These are phyloP conservation scores for Cercospora sojina DNA, from an alignment of 2,329 filamentous ascomycete species.

Conservation along the genomic window DNA sequence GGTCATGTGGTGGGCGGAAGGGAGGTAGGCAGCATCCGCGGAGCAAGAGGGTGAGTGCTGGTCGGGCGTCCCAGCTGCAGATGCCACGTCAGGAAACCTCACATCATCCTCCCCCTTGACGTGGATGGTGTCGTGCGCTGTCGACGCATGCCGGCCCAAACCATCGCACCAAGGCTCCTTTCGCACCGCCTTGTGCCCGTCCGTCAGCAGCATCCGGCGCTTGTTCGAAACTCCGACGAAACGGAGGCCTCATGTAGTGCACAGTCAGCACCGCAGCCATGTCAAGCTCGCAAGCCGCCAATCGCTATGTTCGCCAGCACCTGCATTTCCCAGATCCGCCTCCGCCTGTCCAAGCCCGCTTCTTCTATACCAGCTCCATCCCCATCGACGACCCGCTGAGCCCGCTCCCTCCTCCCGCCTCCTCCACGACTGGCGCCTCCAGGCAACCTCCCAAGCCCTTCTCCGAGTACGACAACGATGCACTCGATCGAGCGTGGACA, in stretches of 20 bases:
- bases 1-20: conserved; percentile 8
- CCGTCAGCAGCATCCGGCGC: not conserved
- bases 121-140: not conserved
- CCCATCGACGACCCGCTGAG: conserved; percentile 44
- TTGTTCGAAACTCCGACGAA: not conserved
- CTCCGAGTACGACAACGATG: conserved; percentile 40
- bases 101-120: not conserved
- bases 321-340: conserved; percentile 42
- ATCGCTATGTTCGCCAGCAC: conserved; percentile 47
- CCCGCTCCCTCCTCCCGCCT: conserved; percentile 38
- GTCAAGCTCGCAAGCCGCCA: conserved; percentile 11
- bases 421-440: conserved; percentile 24
- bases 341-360: conserved; percentile 38
- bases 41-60: not conserved
- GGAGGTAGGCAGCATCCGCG: not conserved
- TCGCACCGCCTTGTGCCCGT: not conserved
- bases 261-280: conserved; percentile 12
- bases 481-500: conserved; percentile 41
- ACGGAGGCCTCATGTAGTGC: not conserved
- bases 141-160: not conserved
- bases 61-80: not conserved
- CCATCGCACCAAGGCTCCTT: not conserved
- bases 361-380: conserved; percentile 41
- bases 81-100: conserved; percentile 1
- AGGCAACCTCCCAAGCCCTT: conserved; percentile 40